A percentile compares a stretch with the other conserved stretches of the same genome.
Evolutionary conservation across 1,284 basidiomycete species (phyloP).

Genomic region (Cryptococcus maquisensis): DNA sequence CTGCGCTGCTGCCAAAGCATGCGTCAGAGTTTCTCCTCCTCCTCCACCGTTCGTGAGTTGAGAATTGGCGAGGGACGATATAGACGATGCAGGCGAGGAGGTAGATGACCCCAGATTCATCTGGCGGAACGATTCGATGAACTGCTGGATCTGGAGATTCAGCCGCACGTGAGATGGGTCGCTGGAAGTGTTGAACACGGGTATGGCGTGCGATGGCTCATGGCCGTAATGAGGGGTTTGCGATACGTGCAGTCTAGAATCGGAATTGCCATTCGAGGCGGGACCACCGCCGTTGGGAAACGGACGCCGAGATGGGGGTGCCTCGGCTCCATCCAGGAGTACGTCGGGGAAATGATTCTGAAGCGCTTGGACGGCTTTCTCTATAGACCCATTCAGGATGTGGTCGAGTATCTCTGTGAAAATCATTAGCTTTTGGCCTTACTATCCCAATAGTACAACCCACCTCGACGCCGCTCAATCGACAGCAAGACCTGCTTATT

Average conservation of each 20-base stretch:
- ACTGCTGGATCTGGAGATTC: constrained; percentile 46
- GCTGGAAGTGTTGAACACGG: constrained; percentile 26
- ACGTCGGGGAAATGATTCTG: constrained; percentile 38
- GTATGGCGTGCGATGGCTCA: constrained; percentile 13
- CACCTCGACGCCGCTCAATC: constrained; percentile 38
- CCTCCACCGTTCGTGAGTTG: background rate
- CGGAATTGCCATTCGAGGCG: background rate
- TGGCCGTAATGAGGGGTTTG: background rate
- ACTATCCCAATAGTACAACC: constrained; percentile 4
- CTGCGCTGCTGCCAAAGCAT: constrained; percentile 36
- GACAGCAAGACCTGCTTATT: constrained; percentile 17
- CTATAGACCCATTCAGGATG: constrained; percentile 39
- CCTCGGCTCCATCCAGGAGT: constrained; percentile 7
- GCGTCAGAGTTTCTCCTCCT: constrained; percentile 15
- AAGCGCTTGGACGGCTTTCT: constrained; percentile 32
- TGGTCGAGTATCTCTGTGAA: constrained; percentile 37
- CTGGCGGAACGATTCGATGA: constrained; percentile 35
- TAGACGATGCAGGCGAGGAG: constrained; percentile 27
- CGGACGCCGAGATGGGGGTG: too few relatives aligned
- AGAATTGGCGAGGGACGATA: constrained; percentile 22
- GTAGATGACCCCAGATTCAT: constrained; percentile 23
- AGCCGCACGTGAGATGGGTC: constrained; percentile 39
- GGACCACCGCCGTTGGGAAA: background rate
- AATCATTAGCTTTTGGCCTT: background rate
- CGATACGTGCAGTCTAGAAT: background rate